Conservation (phyloP, 352 stramenopile species). For the Phytophthora hibernalis region DNA sequence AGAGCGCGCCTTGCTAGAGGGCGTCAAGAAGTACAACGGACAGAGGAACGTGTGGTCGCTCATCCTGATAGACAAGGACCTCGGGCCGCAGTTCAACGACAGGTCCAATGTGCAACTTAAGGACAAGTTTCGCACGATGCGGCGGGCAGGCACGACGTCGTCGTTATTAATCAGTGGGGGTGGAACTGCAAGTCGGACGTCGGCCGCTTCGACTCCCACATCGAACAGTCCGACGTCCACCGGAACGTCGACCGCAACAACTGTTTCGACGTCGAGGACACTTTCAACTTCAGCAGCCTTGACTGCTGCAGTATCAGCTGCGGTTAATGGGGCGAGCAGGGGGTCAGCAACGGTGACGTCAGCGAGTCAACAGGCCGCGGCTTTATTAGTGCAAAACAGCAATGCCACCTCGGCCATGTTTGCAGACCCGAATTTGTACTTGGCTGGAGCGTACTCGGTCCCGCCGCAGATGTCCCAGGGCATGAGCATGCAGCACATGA, state of each 20-base stretch:
- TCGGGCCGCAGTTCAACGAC: constrained; percentile 84
- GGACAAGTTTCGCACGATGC: constrained; percentile 87
- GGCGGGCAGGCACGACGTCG: constrained; percentile 56
- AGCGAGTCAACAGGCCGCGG: constrained; percentile 61
- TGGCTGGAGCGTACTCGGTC: constrained; percentile 64
- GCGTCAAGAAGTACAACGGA: constrained; percentile 86
- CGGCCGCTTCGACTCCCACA: constrained; percentile 33
- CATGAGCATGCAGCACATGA: constrained; percentile 68
- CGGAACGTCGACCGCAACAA: constrained; percentile 6
- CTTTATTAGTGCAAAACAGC: constrained; percentile 61
- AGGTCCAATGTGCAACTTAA: constrained; percentile 86
- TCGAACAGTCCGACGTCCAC: constrained; percentile 4
- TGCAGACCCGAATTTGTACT: constrained; percentile 69
- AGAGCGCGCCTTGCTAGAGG: constrained; percentile 85
- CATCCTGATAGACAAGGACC: constrained; percentile 83
- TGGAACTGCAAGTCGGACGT: constrained; percentile 53
- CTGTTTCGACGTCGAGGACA: constrained; percentile 17
- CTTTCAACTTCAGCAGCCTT: constrained; percentile 43
- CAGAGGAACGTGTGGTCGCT: constrained; percentile 87
- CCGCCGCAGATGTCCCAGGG: constrained; percentile 60
- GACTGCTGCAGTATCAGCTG: constrained; percentile 44
- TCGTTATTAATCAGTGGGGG: constrained; percentile 47
- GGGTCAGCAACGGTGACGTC: constrained; percentile 39
- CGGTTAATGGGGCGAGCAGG: constrained; percentile 29
- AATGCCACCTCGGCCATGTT: constrained; percentile 63